Evolutionary conservation across 768 basidiomycete genomes (phyloP).

Genomic region (Royoungia palumana): DNA sequence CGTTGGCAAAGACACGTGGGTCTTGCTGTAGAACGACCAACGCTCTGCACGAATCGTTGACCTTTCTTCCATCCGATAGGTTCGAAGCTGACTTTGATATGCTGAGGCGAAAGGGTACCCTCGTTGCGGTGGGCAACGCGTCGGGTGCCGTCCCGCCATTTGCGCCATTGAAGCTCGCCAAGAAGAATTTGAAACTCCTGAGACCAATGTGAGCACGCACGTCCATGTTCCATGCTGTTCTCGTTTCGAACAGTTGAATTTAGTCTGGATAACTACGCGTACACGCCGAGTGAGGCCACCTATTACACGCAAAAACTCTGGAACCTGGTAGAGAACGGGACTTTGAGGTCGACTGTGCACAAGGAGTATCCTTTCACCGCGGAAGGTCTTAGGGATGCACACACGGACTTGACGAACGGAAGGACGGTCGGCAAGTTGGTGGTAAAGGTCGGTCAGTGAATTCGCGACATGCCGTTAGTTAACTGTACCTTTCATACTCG

Average conservation of each 20-base stretch:
- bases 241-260: slow-evolving; percentile 10
- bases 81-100: slow-evolving; percentile 80
- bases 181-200: slow-evolving; percentile 78
- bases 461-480: background rate
- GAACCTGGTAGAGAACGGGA: slow-evolving; percentile 52
- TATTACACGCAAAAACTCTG: slow-evolving; percentile 68
- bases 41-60: slow-evolving; percentile 2
- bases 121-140: slow-evolving; percentile 90
- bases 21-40: slow-evolving; percentile 3
- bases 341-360: slow-evolving; percentile 63
- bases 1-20: slow-evolving; percentile 94
- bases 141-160: slow-evolving; percentile 82
- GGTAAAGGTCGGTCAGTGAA: slow-evolving; percentile 53
- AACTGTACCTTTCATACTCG: no score
- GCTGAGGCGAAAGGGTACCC: slow-evolving; percentile 81
- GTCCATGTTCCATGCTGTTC: background rate
- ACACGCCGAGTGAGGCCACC: slow-evolving; percentile 68
- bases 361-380: slow-evolving; percentile 82
- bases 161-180: slow-evolving; percentile 62
- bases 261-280: slow-evolving; percentile 70
- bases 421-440: slow-evolving; percentile 85
- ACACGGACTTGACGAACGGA: slow-evolving; percentile 72
- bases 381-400: slow-evolving; percentile 74
- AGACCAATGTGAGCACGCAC: slow-evolving; percentile 61
- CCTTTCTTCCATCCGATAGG: slow-evolving; percentile 31